These are phyloP conservation scores for Magnusiomyces sp. DNA, from an alignment of 1,139 yeast species.

Conservation along the genomic window DNA sequence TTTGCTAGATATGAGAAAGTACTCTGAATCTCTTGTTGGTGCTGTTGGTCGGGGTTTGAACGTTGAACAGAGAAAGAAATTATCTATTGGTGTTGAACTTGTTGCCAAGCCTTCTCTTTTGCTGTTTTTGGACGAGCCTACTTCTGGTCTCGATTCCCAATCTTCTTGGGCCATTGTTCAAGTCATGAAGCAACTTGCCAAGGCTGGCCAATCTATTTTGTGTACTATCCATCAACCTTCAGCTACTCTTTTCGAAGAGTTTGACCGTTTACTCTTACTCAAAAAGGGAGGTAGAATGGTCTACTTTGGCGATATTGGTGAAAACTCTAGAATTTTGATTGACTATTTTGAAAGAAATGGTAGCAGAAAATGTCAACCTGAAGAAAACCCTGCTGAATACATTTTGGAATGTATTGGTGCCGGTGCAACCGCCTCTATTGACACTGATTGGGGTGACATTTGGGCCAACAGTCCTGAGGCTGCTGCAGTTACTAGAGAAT, in stretches of 20 bases:
- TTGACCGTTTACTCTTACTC: conserved; percentile 64
- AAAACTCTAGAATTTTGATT: conserved; percentile 47
- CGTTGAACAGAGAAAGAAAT: conserved; percentile 75
- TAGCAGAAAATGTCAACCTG: conserved; percentile 49
- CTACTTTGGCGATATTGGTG: conserved; percentile 71
- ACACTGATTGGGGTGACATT: conserved; percentile 51
- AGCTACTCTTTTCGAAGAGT: conserved; percentile 65
- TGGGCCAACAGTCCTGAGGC: conserved; percentile 53
- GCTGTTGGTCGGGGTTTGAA: conserved; percentile 60
- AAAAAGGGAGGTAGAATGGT: conserved; percentile 72
- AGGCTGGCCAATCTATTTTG: conserved; percentile 73
- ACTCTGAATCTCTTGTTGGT: conserved; percentile 56
- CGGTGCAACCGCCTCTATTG: conserved; percentile 60
- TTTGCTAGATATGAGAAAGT: conserved; percentile 46
- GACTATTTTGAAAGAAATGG: conserved; percentile 64
- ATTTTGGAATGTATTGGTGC: conserved; percentile 70
- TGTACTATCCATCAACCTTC: conserved; percentile 85
- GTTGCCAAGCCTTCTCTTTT: conserved; percentile 76
- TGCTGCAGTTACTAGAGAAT: conserved; percentile 30
- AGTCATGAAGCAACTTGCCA: conserved; percentile 51
- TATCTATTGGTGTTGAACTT: conserved; percentile 78
- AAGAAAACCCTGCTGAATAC: conserved; percentile 73
- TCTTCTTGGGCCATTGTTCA: conserved; percentile 78
- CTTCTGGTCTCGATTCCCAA: conserved; percentile 84
- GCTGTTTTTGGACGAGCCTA: conserved; percentile 79